Evolutionary conservation across 345 rosid species (phyloP).

Genomic region (Corchorus olitorius): DNA sequence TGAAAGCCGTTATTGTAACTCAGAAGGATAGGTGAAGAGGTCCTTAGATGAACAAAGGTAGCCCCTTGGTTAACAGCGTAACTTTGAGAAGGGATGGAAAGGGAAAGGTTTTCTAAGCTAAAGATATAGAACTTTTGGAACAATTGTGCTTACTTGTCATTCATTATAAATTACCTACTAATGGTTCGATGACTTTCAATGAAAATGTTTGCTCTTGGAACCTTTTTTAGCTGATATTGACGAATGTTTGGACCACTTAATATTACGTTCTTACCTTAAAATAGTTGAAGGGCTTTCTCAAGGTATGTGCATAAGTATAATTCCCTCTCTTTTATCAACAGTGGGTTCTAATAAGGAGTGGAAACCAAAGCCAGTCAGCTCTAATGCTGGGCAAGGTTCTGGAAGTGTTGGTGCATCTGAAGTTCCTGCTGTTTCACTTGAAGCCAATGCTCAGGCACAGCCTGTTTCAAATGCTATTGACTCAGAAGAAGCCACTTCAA

Average conservation of each 20-base stretch:
- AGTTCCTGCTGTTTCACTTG: constrained; percentile 42
- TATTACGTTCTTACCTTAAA: constrained; percentile 14
- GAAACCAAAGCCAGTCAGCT: constrained; percentile 79
- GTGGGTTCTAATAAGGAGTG: constrained; percentile 75
- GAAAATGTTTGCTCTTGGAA: constrained; percentile 5
- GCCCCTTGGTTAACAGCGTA: background rate
- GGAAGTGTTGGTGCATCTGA: constrained; percentile 54
- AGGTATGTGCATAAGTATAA: constrained; percentile 20
- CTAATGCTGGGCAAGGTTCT: constrained; percentile 49
- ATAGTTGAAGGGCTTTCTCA: constrained; percentile 14
- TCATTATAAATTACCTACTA: background rate
- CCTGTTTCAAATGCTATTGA: constrained; percentile 45
- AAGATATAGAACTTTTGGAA: background rate
- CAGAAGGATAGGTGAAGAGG: background rate
- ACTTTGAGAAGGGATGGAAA: background rate
- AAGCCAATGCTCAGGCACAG: constrained; percentile 41
- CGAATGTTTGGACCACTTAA: constrained; percentile 15
- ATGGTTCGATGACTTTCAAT: background rate
- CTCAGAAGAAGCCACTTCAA: constrained; percentile 61
- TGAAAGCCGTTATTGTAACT: background rate
- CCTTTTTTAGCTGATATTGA: constrained; percentile 2
- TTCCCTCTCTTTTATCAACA: constrained; percentile 36
- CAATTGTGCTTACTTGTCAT: constrained; percentile 1
- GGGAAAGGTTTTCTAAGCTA: background rate
- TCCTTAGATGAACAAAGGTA: background rate